Conservation (phyloP, 2,329 filamentous ascomycete species). For the Ascochyta pisi region DNA sequence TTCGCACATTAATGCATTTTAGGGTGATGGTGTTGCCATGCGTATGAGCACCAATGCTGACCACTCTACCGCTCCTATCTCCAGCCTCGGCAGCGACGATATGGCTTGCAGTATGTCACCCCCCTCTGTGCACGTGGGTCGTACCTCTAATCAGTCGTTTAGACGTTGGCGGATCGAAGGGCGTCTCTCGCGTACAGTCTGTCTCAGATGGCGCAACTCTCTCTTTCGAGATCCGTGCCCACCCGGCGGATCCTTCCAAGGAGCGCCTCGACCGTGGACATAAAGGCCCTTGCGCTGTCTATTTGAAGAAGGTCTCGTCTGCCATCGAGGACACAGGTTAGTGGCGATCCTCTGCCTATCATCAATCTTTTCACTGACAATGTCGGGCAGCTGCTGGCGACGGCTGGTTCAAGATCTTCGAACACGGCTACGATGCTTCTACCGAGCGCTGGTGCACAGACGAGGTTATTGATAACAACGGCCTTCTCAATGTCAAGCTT, state of each 20-base stretch:
- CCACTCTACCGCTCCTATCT: slow-evolving; percentile 65
- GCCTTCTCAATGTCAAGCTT: slow-evolving; percentile 67
- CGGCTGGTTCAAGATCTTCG: slow-evolving; percentile 82
- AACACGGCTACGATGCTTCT: slow-evolving; percentile 67
- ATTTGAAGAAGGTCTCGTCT: slow-evolving; percentile 72
- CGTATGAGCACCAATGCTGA: slow-evolving; percentile 66
- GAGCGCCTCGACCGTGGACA: slow-evolving; percentile 67
- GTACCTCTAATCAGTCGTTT: slow-evolving; percentile 19
- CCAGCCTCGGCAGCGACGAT: slow-evolving; percentile 62
- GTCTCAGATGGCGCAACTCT: slow-evolving; percentile 61
- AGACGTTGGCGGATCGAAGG: slow-evolving; percentile 58
- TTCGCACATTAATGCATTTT: slow-evolving; percentile 27
- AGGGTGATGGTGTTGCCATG: slow-evolving; percentile 75
- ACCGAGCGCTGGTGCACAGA: slow-evolving; percentile 72
- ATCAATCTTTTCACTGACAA: slow-evolving; percentile 12
- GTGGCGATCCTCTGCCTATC: not conserved
- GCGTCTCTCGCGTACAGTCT: slow-evolving; percentile 57
- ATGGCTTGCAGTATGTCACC: slow-evolving; percentile 72
- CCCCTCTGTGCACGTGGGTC: too few species aligned
- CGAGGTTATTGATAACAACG: slow-evolving; percentile 69
- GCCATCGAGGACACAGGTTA: slow-evolving; percentile 58
- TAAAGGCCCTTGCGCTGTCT: slow-evolving; percentile 74
- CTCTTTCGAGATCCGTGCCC: slow-evolving; percentile 71
- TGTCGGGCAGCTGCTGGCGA: slow-evolving; percentile 53
- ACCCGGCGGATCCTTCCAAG: slow-evolving; percentile 61